Evolutionary conservation across 148 eudicot genomes (phyloP).

Genomic region (Diospyros kaki): DNA sequence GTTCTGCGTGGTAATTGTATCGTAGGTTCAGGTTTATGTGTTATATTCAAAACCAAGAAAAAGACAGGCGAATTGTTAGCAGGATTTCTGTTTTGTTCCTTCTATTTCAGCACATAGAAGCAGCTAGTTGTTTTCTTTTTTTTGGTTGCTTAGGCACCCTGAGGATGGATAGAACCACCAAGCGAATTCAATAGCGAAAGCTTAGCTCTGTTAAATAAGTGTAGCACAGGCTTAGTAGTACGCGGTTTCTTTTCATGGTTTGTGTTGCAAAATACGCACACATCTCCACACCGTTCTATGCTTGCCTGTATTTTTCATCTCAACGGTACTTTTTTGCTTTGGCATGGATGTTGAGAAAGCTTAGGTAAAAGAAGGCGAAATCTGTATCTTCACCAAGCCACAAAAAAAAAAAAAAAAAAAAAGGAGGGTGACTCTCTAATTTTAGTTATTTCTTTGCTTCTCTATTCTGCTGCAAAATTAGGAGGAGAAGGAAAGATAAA

Average conservation of each 20-base stretch:
- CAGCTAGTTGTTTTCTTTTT: neutral
- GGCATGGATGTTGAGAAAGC: too few relatives aligned
- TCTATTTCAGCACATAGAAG: neutral
- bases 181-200: neutral
- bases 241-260: neutral
- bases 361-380: too few relatives aligned
- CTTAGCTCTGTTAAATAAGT: neutral
- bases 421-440: neutral
- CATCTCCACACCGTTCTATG: too few relatives aligned
- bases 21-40: neutral
- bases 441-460: neutral
- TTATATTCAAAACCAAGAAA: neutral
- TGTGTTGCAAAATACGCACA: too few relatives aligned
- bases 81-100: neutral
- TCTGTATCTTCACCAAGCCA: too few relatives aligned
- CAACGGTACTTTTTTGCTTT: too few relatives aligned
- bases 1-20: neutral
- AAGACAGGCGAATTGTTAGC: neutral
- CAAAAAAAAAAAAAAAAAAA: too few relatives aligned
- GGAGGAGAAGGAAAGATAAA: neutral
- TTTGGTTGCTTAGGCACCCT: neutral
- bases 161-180: neutral
- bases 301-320: too few relatives aligned
- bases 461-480: slow-evolving; percentile 1
- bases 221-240: neutral